Evolutionary conservation across 306 rosid genomes (phyloP).

Genomic region (Crotalaria pallida): DNA sequence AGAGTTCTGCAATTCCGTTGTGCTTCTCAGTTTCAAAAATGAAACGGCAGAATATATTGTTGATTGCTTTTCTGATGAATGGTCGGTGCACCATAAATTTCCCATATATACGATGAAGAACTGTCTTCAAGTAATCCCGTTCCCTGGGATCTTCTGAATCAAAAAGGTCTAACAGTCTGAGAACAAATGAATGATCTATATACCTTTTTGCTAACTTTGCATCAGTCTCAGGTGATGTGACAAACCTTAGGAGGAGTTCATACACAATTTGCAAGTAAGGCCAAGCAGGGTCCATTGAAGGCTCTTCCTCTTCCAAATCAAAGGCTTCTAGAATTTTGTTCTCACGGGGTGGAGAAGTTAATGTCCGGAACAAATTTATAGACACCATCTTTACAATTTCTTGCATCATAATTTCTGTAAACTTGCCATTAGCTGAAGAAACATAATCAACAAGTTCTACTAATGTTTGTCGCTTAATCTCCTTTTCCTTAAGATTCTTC

Average conservation of each 20-base stretch:
- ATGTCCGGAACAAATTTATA: constrained; percentile 71
- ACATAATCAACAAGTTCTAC: constrained; percentile 90
- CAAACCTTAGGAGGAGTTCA: constrained; percentile 85
- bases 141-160: constrained; percentile 98
- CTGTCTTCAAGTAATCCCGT: constrained; percentile 91
- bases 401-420: constrained; percentile 75
- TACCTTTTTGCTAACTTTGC: constrained; percentile 95
- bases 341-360: constrained; percentile 70
- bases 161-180: constrained; percentile 80
- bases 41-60: constrained; percentile 81
- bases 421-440: constrained; percentile 72
- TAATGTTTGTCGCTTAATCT: constrained; percentile 80
- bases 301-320: constrained; percentile 91
- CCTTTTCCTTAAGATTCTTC: constrained; percentile 76
- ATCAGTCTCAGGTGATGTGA: constrained; percentile 88
- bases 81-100: constrained; percentile 98
- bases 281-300: constrained; percentile 98
- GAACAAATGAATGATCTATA: constrained; percentile 89
- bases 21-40: constrained; percentile 96
- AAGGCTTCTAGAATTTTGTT: constrained; percentile 76
- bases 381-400: constrained; percentile 79
- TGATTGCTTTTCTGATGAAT: constrained; percentile 90
- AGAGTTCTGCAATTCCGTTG: constrained; percentile 88
- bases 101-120: constrained; percentile 94
- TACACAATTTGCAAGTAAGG: constrained; percentile 83